phyloP scores from a whole-genome alignment of 2,329 filamentous ascomycete species.

The Mycosphaerella arachidis region DNA sequence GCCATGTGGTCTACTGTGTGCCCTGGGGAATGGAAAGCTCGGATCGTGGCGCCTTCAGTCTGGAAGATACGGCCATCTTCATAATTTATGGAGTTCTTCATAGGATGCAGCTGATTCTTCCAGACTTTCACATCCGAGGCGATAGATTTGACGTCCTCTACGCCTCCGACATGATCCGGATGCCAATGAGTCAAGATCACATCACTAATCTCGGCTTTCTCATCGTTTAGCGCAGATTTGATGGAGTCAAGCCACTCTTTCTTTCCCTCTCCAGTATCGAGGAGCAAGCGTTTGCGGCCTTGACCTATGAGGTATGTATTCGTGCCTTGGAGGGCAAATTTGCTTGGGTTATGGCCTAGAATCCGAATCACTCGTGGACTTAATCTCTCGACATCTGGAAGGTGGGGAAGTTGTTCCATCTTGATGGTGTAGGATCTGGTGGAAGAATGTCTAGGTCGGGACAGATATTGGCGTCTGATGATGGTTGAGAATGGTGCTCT shows the following conservation, averaged over 20 bases:
- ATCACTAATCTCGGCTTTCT: constrained; percentile 63
- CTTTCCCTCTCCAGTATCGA: constrained; percentile 85
- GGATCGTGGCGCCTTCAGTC: constrained; percentile 61
- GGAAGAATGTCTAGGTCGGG: too few relatives aligned
- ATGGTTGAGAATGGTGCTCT: neutral
- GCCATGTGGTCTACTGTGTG: constrained; percentile 79
- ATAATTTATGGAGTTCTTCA: constrained; percentile 48
- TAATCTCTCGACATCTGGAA: constrained; percentile 72
- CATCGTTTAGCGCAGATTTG: constrained; percentile 58
- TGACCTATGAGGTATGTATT: constrained; percentile 92
- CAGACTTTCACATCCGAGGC: constrained; percentile 20
- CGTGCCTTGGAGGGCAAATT: constrained; percentile 72
- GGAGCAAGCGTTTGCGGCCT: constrained; percentile 67
- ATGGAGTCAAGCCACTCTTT: constrained; percentile 68
- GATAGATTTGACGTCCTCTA: constrained; percentile 35
- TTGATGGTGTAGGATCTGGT: neutral
- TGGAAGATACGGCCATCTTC: constrained; percentile 53
- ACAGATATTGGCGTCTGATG: too few relatives aligned
- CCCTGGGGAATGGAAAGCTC: constrained; percentile 64
- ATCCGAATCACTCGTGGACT: constrained; percentile 77
- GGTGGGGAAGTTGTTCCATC: constrained; percentile 46
- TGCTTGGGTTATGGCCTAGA: constrained; percentile 84
- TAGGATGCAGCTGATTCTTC: constrained; percentile 15
- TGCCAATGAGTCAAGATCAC: constrained; percentile 91
- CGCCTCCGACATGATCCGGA: constrained; percentile 74